Evolutionary conservation across 192 early-diverging fungal species (phyloP), one percentile per base, ranked within the genome.

Genomic region (Coemansia sp.): DNA sequence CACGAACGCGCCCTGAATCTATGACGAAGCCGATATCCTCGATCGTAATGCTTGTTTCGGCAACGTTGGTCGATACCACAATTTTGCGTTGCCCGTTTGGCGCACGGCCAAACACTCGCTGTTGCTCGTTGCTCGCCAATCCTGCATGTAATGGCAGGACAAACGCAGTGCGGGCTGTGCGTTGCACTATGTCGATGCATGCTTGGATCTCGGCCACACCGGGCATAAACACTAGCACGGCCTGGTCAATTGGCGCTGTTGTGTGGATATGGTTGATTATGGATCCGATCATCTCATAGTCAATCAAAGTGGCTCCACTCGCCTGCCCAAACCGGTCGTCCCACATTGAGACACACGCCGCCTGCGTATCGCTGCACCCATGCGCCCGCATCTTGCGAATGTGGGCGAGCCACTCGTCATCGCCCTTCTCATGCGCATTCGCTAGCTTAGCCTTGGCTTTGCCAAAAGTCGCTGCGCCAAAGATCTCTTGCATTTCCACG

Each of bases 51-150:
- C 74, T 70, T 21, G 74, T 77, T 57, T 96, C 94, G 3, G 94
- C 94, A 26, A 94, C 86, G 57, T 95, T 96, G 10, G 94, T 96
- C 0, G 96, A 84, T 2, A 98, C 86, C 0, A 98, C 83, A 0
- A 96, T 87, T 65, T 95, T 97, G 9, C 96, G 84, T 4, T 78
- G 82, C 1, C 57, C 37, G 2, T 82, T 68, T 2, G 82, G 65
- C 0, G 86, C 77, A 10, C 48, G 62, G 10, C 25, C 40, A 38
- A 83, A 83, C 25, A 83, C 82, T 1, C 64, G 71, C 2, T 68
- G 66, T 60, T 91, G 89, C 44, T 89, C 86, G 8, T 40, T 11
- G 0, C 83, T 46, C 1, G 84, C 62, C 22, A 89, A 67, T 3
- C 82, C 82, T 0, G 89, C 78, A 66, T 91, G 89, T 31, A 91